These are phyloP conservation scores for Kurtzmaniella fragi DNA, from an alignment of 805 yeast species.

Conservation along the genomic window DNA sequence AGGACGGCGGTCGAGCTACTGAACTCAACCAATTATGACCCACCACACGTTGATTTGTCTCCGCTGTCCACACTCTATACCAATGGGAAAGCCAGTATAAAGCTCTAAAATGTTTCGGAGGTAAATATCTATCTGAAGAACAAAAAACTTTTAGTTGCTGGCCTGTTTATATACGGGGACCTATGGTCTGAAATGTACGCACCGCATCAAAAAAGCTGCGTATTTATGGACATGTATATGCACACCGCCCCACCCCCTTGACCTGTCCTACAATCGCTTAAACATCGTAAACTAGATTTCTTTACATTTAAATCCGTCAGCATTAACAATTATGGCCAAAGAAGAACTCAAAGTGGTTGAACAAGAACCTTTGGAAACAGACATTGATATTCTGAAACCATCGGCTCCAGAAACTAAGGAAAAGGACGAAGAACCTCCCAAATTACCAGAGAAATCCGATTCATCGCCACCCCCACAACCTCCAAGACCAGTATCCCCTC, in stretches of 20 bases:
- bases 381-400: neutral
- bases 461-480: slow-evolving; percentile 30
- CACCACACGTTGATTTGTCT: slow-evolving; percentile 24
- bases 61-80: slow-evolving; percentile 45
- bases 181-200: neutral
- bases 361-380: slow-evolving; percentile 25
- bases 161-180: neutral
- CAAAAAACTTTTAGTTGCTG: neutral
- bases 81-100: slow-evolving; percentile 20
- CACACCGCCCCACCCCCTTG: no score
- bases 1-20: no score
- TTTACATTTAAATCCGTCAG: neutral
- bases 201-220: no score
- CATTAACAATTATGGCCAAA: slow-evolving; percentile 11
- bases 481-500: slow-evolving; percentile 59
- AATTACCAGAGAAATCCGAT: neutral
- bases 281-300: neutral
- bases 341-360: slow-evolving; percentile 27
- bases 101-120: slow-evolving; percentile 42
- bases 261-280: neutral
- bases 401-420: slow-evolving; percentile 2
- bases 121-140: slow-evolving; percentile 19
- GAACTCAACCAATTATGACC: neutral
- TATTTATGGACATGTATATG: no score
- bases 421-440: neutral